Base-by-base conservation (phyloP, 1,139 yeast species). In the Yamadazyma dendronema region DNA sequence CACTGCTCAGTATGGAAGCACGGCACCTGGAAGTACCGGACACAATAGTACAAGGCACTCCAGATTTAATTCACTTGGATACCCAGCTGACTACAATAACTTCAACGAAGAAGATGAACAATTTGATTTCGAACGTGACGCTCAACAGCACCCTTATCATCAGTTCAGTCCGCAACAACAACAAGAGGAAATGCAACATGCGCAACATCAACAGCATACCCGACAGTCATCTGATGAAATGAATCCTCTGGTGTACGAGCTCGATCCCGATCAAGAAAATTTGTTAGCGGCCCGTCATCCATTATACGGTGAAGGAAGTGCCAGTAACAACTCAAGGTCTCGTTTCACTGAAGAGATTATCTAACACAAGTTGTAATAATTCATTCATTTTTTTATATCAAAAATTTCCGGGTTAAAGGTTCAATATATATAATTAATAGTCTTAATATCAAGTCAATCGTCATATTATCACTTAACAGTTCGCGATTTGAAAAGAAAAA, bases 291-390 rank as follows among this genome's bases (percentile, higher is more conserved):
- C 44, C 12, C 43, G 44, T 17, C 43, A 42, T 14, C 38, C 42
- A 7, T 38, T 48, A 8, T 53, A 53, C 32, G 51, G 49, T 4
- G 49, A 44, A 29, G 53, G 54, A 7, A 37, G 29, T n/a, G 44
- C 41, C 11, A 53, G 57, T 39, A 53, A 54, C 34, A 54, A 54
- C 33, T 53, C 59, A 4, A 41, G 53, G 26, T 56, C 61, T 4
- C 37, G 61, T 17, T 57, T 57, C 31, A 55, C 58, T 1, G 62
- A 57, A 35, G 61, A 56, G 35, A 51, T 56, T 8, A 13, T 26
- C 4, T 26, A 26, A 17, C 6, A 5, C 8, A 11, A 24, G n/a
- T 27, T 27, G 8, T 9, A 19, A n/a, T n/a, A n/a, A n/a, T 21
- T 21, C 10, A 12, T 7, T 12, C n/a, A 11, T 24, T 24, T 24